These are phyloP conservation scores for Suillus americanus DNA, from an alignment of 768 basidiomycete genomes.

Conservation along the genomic window DNA sequence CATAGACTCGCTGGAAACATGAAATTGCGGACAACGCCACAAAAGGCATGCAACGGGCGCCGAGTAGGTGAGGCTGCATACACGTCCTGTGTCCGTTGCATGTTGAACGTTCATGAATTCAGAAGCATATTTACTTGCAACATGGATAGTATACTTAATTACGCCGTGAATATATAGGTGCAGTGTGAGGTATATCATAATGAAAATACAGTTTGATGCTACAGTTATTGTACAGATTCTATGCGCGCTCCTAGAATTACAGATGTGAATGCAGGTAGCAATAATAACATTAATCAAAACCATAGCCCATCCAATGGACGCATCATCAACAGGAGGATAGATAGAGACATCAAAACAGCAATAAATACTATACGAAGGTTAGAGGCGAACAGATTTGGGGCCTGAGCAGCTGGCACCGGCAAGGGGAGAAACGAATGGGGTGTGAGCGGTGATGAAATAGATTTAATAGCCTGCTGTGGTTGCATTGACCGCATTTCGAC, in stretches of 20 bases:
- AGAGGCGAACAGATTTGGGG: background rate
- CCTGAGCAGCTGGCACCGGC: conserved; percentile 1
- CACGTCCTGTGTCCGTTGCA: background rate
- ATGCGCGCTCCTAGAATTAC: background rate
- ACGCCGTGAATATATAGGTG: background rate
- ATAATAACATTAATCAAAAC: background rate
- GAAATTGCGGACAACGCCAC: background rate
- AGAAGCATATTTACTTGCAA: background rate
- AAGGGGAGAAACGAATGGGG: background rate
- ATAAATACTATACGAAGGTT: background rate
- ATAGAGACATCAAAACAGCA: background rate
- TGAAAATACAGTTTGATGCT: background rate
- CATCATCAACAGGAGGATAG: background rate
- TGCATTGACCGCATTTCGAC: background rate
- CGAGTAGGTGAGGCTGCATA: conserved; percentile 1
- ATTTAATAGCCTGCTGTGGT: background rate
- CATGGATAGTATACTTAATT: background rate
- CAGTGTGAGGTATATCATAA: background rate
- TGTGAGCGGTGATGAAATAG: background rate
- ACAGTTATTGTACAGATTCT: background rate
- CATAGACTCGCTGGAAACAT: background rate
- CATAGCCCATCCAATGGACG: background rate
- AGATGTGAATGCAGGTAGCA: background rate
- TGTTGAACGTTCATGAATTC: background rate
- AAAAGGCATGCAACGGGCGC: background rate